Evolutionary conservation across 139 green algal genomes (phyloP), one percentile per base, ranked within the genome.

Genomic region (Ostreobium quekettii): DNA sequence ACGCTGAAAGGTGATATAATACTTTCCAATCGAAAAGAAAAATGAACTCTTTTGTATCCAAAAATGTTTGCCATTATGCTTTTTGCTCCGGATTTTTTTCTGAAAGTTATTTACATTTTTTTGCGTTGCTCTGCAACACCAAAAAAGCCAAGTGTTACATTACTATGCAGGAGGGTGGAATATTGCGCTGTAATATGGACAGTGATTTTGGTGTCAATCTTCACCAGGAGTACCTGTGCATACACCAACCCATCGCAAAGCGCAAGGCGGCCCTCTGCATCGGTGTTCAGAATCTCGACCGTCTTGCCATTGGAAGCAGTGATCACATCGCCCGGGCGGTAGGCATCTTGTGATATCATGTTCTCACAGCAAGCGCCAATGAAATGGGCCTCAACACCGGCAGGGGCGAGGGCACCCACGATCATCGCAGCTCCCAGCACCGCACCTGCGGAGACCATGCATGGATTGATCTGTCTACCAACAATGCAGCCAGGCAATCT

Each of bases 341-440:
- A 82, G 32, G 87, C 93, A 31, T 73, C 74, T 47, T 80, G 80
- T 60, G 78, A 79, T n/a, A 98, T 84, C 93, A 99, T 97, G 85
- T 99, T 99, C 74, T 98, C 93, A 80, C 93, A 99, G 2, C 85
- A 70, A 2, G 93, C 93, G 4, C 92, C 79, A 57, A 98, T 93
- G 76, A 99, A 96, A 79, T 99, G 93, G 7, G 96, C 80, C 83
- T 92, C 74, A 1, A 93, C 80, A 1, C 81, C 83, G 7, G 65
- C 58, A 3, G 91, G 88, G 64, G 89, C 63, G 3, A 92, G 56
- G 4, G 77, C 75, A 6, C 76, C 80, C 5, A 97, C 66, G 22
- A 85, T 82, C 30, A 84, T 60, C 2, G 91, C 91, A 1, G 89
- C 91, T 1, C 92, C 92, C 24, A 97, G 82, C 3, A 85, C 86